Percentiles rank a stretch among this genome's conserved stretches.
These are phyloP conservation scores for Pseudonectria buxi DNA, from an alignment of 2,329 filamentous ascomycete species.

Conservation along the genomic window DNA sequence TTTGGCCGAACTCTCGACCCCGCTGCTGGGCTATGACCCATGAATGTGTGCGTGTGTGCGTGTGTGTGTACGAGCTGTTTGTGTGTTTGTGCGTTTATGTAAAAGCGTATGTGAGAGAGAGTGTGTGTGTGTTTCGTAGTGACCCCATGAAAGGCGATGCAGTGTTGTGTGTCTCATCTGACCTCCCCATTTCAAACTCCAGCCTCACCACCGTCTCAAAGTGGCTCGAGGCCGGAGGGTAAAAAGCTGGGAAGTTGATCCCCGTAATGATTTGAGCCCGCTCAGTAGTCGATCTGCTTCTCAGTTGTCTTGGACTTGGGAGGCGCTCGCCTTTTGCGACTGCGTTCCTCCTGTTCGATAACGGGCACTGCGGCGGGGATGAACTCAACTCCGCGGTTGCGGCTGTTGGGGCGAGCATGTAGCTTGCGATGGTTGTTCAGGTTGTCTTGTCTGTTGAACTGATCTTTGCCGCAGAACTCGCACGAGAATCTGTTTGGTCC, in stretches of 20 bases:
- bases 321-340: conserved; percentile 32
- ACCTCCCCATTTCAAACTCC: neutral
- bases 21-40: no score
- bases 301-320: conserved; percentile 30
- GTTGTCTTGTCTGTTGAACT: conserved; percentile 36
- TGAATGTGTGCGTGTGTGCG: no score
- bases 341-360: conserved; percentile 35
- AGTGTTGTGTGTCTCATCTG: no score
- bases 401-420: conserved; percentile 32
- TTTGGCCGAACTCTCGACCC: no score
- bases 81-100: no score
- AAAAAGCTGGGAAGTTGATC: no score
- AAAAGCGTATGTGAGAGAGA: no score
- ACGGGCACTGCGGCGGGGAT: conserved; percentile 33
- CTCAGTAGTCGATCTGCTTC: conserved; percentile 27
- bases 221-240: no score
- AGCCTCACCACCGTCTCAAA: neutral
- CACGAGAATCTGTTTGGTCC: conserved; percentile 34
- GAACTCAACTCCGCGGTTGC: conserved; percentile 34
- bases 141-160: no score
- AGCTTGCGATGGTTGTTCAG: conserved; percentile 37
- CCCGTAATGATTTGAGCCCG: neutral
- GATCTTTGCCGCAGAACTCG: conserved; percentile 36
- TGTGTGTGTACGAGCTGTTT: no score
- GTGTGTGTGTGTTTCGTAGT: no score